Evolutionary conservation across 805 yeast species (phyloP), one percentile per base, ranked within the genome.

Genomic region (Komagataella pastoris): DNA sequence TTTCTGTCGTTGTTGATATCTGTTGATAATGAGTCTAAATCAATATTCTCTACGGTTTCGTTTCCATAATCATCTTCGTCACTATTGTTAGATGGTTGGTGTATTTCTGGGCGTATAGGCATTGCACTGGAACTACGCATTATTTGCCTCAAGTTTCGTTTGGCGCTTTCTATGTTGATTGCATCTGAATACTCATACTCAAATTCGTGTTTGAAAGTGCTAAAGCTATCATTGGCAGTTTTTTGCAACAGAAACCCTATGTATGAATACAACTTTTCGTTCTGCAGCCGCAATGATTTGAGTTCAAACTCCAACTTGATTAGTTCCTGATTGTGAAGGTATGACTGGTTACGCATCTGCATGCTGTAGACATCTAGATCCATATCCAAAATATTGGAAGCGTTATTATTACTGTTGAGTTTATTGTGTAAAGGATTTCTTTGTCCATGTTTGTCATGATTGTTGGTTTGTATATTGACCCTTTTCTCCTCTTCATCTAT

Each of bases 181-280:
- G 76, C 77, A 61, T 77, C 83, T 1, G 79, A 75, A 58, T 77
- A 76, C 57, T 76, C 80, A 50, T 59, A 60, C 44, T 61, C 61
- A 24, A 55, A n/a, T 19, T 57, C 51, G 14, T 56, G 59, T 52
- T 55, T 59, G 51, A 51, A 56, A 24, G 53, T 50, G 10, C 52
- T 46, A 17, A 51, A 36, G 10, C 51, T 49, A 48, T 69, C 61
- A 53, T 71, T 61, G 63, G 69, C 55, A 52, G 71, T 72, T 53
- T 75, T 73, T 57, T 78, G 82, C 49, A 76, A 64, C 54, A 77
- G 73, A 55, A 76, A 78, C 7, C 82, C 82, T 60, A 78, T 78
- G 58, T 76, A 78, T 44, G 81, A 75, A 52, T 76, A 66, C 44
- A 78, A 65, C 58, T 78, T 77, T 52, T 78, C 83, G 59, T 77